Base-by-base conservation (phyloP, 495 filamentous ascomycete genomes). In the Lasiosphaeria hispida region DNA sequence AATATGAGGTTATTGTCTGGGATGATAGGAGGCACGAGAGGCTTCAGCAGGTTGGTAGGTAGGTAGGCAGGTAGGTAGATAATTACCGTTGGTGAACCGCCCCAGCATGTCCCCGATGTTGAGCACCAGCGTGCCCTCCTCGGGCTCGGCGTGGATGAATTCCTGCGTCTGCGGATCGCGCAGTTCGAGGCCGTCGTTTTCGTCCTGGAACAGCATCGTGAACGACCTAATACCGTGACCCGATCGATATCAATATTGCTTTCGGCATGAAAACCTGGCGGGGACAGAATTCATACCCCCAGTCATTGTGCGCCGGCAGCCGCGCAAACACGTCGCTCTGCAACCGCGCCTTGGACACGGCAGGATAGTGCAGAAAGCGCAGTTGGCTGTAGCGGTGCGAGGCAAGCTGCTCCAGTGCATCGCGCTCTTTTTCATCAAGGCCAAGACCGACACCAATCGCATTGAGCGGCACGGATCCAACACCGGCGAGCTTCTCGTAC, bases 351-450 rank as follows among this genome's bases (percentile, higher is more conserved):
- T 72, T 77, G 15, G 77, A 74, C n/a, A 87, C 69, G 10, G 77
- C 68, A 10, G 85, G 83, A 59, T 88, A 88, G 60, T 88, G 84
- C 14, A 88, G 70, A 5, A 90, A 68, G 1, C 87, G 77, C 7
- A 87, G 68, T 61, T 88, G 84, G 53, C 82, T 80, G 50, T 82
- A 75, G 72, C 7, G 78, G 72, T 55, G 80, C 74, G 55, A 80
- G 72, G 23, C 61, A 18, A 58, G 14, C 11, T 45, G 23, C 62
- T 18, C 72, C 50, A 49, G 83, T 65, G 61, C 79, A 73, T 4
- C 73, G 51, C 63, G 44, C 8, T 58, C 65, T 5, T 61, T 53
- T 14, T 77, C 75, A 19, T 75, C 65, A 15, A 86, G 61, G 0
- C 75, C 78, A 7, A 84, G 55, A 9, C 82, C 79, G 4, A 80